A percentile compares a stretch with the other conserved stretches of the same genome.
These are phyloP conservation scores for Retiboletus fuscus DNA, from an alignment of 1,284 basidiomycete species.

Conservation along the genomic window DNA sequence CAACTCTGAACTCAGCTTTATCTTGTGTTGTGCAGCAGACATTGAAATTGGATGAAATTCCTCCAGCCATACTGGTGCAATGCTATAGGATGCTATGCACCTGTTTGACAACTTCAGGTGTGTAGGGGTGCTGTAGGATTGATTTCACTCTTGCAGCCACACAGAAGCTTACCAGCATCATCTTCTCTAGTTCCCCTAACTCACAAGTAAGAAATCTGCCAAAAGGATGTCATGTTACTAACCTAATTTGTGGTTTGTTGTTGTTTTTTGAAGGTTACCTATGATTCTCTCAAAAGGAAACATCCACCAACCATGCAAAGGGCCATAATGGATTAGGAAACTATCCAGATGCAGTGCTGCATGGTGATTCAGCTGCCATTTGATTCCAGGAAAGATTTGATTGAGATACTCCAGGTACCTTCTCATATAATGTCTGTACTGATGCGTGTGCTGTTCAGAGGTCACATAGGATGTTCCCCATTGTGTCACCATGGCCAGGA, in stretches of 20 bases:
- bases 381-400: constrained; percentile 25
- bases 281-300: constrained; percentile 45
- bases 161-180: constrained; percentile 20
- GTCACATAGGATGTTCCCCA: constrained; percentile 28
- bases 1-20: neutral
- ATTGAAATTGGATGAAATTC: neutral
- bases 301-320: constrained; percentile 45
- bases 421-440: constrained; percentile 29
- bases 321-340: constrained; percentile 38
- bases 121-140: neutral
- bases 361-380: constrained; percentile 38
- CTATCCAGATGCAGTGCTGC: constrained; percentile 35
- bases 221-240: neutral
- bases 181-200: constrained; percentile 21
- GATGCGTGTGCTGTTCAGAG: constrained; percentile 17
- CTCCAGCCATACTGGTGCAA: neutral
- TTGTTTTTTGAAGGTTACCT: constrained; percentile 38
- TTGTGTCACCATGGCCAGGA: constrained; percentile 27
- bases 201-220: no score
- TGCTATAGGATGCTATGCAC: neutral
- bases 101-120: neutral
- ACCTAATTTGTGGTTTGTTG: constrained; percentile 36
- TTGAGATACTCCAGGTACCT: constrained; percentile 30
- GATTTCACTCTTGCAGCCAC: constrained; percentile 11
- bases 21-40: neutral